Conservation (phyloP, 352 stramenopile genomes). For the Phytophthora sojae region DNA sequence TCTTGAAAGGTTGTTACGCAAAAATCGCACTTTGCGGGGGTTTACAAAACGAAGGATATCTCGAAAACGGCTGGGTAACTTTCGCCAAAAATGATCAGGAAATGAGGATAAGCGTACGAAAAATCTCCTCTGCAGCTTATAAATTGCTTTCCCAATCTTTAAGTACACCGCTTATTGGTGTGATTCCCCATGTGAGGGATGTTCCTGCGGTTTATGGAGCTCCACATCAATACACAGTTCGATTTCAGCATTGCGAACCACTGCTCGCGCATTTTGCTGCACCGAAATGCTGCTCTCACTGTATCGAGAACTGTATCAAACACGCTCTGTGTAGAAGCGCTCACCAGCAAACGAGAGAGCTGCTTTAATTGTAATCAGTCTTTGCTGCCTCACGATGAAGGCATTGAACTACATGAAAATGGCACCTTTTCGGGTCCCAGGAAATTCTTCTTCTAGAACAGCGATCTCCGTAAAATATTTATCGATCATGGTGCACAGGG, state of each 20-base stretch:
- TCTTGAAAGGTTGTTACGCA: too few species aligned
- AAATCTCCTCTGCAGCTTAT: too few species aligned
- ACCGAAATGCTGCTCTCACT: slow-evolving; percentile 9
- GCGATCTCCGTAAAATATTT: not conserved
- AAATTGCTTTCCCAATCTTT: too few species aligned
- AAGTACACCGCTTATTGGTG: slow-evolving; percentile 19
- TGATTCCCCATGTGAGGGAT: slow-evolving; percentile 22
- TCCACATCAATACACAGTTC: not conserved
- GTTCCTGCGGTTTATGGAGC: slow-evolving; percentile 7
- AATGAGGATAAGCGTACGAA: too few species aligned
- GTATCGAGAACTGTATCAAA: slow-evolving; percentile 1
- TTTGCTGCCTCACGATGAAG: not conserved
- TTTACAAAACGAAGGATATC: too few species aligned
- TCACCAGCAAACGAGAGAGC: slow-evolving; percentile 1
- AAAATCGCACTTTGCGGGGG: too few species aligned
- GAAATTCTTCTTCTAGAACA: not conserved
- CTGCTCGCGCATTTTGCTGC: slow-evolving; percentile 3
- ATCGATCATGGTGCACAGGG: not conserved
- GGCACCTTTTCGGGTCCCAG: not conserved
- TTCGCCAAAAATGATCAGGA: too few species aligned
- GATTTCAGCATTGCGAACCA: too few species aligned
- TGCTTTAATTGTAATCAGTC: slow-evolving; percentile 1
- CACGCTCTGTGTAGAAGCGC: not conserved
- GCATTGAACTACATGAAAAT: slow-evolving; percentile 16
- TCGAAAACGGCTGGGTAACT: too few species aligned